Percentiles rank a stretch among this genome's conserved stretches.
Evolutionary conservation across 345 rosid genomes (phyloP).

Genomic region (Eutrema japonicum): DNA sequence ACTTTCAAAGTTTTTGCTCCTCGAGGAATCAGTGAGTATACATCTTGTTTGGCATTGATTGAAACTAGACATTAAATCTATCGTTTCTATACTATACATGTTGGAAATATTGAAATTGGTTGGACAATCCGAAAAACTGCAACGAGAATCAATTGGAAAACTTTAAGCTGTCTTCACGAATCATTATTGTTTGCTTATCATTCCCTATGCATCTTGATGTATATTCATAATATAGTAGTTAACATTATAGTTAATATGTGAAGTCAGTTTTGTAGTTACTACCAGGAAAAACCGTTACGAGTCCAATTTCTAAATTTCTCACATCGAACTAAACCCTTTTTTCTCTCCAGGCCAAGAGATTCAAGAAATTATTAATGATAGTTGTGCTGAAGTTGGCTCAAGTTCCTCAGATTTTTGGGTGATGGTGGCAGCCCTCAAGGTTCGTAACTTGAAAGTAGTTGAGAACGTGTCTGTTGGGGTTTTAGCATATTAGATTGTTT

Average conservation of each 20-base stretch:
- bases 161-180: conserved; percentile 5
- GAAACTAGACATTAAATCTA: conserved; percentile 16
- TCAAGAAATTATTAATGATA: conserved; percentile 63
- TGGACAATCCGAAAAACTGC: not conserved
- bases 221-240: conserved; percentile 7
- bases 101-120: conserved; percentile 8
- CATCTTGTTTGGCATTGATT: conserved; percentile 22
- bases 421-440: conserved; percentile 96
- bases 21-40: conserved; percentile 81
- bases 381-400: conserved; percentile 62
- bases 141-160: conserved; percentile 4
- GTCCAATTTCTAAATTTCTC: conserved; percentile 1
- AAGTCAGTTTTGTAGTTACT: conserved; percentile 7
- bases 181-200: conserved; percentile 1
- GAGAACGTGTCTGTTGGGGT: not conserved
- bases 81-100: not conserved
- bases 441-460: conserved; percentile 43
- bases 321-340: conserved; percentile 5
- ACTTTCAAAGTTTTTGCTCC: conserved; percentile 89
- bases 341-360: conserved; percentile 63
- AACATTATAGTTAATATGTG: conserved; percentile 12
- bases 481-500: conserved; percentile 7
- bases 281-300: not conserved
- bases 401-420: conserved; percentile 93
- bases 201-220: conserved; percentile 11